Base-by-base conservation (phyloP, 306 rosid species). In the Dryas drummondii region DNA sequence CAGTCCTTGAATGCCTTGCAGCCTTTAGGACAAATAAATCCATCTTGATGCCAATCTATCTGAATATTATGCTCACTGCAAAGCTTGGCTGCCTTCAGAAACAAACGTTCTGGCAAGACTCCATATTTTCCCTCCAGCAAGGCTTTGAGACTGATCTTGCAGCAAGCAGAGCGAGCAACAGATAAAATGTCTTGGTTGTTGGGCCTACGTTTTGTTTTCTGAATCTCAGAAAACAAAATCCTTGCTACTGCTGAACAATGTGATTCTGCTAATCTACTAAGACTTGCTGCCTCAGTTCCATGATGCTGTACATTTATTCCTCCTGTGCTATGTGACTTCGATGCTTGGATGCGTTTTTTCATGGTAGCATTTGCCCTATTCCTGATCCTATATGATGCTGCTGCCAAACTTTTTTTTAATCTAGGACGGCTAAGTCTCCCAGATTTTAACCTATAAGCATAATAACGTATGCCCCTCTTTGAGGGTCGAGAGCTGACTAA, bases 391-490 rank as follows among this genome's bases (percentile, higher is more conserved):
- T 85, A 80, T 68, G 99, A 88, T 9, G 91, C 93, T 56, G 96
- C 91, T 16, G 91, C 86, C 86, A 88, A 73, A 84, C 91, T 73
- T 58, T 88, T 96, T 80, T 85, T 96, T 55, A 92, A 75, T 85
- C 77, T 88, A 66, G 98, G 98, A 75, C 89, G 98, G 77, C 97
- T 90, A 67, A 96, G 96, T 78, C 96, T 90, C 70, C 99, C 98
- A 80, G 98, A 90, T 86, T 92, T 96, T 78, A 90, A 64, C 83
- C 84, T 92, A 71, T 96, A 90, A 40, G 98, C 85, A 76, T 88
- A 92, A 86, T 88, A 84, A 32, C 93, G 93, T 76, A 96, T 82
- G 48, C 99, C 99, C 80, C 71, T 86, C 89, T 96, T 96, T 41
- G 93, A 82, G 4, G 97, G 92, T 42, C 79, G 84, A 84, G 87